Base-by-base conservation (phyloP, 228 moss, liverwort and hornwort species). In the Sphagnum fallax region DNA sequence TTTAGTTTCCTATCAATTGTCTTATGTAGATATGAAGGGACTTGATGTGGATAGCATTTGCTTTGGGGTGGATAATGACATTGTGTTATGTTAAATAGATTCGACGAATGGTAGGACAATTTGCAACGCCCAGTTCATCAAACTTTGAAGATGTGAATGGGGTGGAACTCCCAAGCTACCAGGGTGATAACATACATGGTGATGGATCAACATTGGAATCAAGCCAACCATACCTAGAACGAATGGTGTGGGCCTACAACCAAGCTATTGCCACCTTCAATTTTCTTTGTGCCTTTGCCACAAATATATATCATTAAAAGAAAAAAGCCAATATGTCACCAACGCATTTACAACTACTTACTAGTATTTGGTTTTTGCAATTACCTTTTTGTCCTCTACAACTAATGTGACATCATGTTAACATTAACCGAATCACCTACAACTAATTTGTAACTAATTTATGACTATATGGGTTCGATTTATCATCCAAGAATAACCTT, bases 31-130 rank as follows among this genome's bases (percentile, higher is more conserved):
- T 16, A 16, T 16, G 16, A 16, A 16, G 16, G 16, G 16, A 16
- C 16, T 16, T 16, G 16, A 16, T 16, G 16, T 16, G 16, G 0
- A 16, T 16, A 16, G 0, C 16, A 16, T 16, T 16, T 16, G 16
- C 16, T 16, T 16, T 16, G 16, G 16, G 16, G 16, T 16, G 0
- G 16, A 16, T 16, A 16, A 16, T 16, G 16, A 16, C 16, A 16
- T 16, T 16, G 16, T 16, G 16, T 16, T 16, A 53, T 53, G 53
- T 53, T 10, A 55, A 62, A 63, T 50, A 86, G 80, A 75, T 86
- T 13, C 83, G 86, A 6, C 77, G 86, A 47, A 83, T 86, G 86
- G 86, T 82, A 12, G 83, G 86, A 9, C 86, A 86, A 48, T 86
- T 86, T 50, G 86, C 86, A 4, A 86, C 83, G 71, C 86, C 86